Evolutionary conservation across 306 rosid genomes (phyloP).

Genomic region (Rosa chinensis): DNA sequence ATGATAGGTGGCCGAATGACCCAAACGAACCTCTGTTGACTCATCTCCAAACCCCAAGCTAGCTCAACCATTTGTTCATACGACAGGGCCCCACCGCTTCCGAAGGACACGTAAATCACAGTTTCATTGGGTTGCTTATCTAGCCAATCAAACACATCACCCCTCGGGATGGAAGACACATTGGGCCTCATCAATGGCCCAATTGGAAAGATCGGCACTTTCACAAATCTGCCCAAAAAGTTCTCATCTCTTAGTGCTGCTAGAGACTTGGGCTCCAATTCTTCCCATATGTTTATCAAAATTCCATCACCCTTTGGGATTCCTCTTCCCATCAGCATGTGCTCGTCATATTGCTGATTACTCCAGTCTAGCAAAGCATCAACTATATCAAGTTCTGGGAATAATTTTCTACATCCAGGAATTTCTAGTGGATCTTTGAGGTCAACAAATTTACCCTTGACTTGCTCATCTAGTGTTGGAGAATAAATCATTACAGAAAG

Average conservation of each 20-base stretch:
- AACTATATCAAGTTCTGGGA: constrained; percentile 33
- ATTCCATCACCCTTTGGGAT: constrained; percentile 38
- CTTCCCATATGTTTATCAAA: constrained; percentile 57
- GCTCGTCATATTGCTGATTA: constrained; percentile 24
- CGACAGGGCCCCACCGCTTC: constrained; percentile 59
- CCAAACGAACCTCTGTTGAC: constrained; percentile 56
- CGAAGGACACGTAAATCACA: constrained; percentile 55
- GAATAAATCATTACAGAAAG: constrained; percentile 27
- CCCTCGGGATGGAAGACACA: neutral
- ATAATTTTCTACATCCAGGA: constrained; percentile 38
- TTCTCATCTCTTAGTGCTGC: constrained; percentile 29
- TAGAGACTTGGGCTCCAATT: constrained; percentile 18
- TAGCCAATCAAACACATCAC: constrained; percentile 37
- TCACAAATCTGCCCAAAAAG: constrained; percentile 15
- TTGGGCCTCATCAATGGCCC: constrained; percentile 40
- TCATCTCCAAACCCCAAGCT: constrained; percentile 67
- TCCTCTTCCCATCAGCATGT: neutral
- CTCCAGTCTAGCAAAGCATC: constrained; percentile 26
- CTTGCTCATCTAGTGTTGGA: constrained; percentile 31
- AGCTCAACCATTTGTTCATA: constrained; percentile 46
- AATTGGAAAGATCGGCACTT: constrained; percentile 32
- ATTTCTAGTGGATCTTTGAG: constrained; percentile 28
- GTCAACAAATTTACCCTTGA: constrained; percentile 33
- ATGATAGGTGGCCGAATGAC: constrained; percentile 44
- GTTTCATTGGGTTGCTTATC: constrained; percentile 51